Percentiles rank a stretch among this genome's conserved stretches.
phyloP scores from a whole-genome alignment of 1,139 yeast genomes.

The Scheffersomyces illinoinensis region DNA sequence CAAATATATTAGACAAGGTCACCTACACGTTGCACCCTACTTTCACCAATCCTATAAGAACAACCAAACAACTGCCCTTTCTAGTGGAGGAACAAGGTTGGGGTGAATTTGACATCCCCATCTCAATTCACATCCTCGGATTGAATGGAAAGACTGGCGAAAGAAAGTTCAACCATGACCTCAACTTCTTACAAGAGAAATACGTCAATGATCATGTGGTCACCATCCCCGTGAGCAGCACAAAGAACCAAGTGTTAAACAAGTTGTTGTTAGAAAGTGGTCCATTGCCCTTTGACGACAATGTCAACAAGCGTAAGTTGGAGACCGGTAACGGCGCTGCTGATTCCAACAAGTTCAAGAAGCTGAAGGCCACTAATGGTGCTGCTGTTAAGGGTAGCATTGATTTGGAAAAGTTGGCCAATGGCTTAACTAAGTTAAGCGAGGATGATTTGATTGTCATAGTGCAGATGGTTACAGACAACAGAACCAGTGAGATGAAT shows the following conservation, averaged over 20 bases:
- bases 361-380: conserved; percentile 36
- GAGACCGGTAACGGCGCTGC: conserved; percentile 18
- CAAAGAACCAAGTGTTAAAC: conserved; percentile 65
- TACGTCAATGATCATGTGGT: conserved; percentile 79
- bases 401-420: conserved; percentile 88
- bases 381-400: conserved; percentile 66
- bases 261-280: conserved; percentile 80
- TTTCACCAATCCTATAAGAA: conserved; percentile 83
- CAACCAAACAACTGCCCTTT: conserved; percentile 84
- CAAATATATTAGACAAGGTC: conserved; percentile 86
- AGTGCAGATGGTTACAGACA: conserved; percentile 97
- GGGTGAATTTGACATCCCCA: conserved; percentile 95
- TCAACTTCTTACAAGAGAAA: conserved; percentile 77
- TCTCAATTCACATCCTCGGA: conserved; percentile 68
- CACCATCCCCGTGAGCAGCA: conserved; percentile 62
- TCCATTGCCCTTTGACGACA: conserved; percentile 59
- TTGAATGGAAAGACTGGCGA: conserved; percentile 82
- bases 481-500: conserved; percentile 93
- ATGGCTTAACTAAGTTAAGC: conserved; percentile 79
- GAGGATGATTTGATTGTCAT: conserved; percentile 94
- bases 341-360: conserved; percentile 55
- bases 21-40: conserved; percentile 95
- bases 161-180: conserved; percentile 81
- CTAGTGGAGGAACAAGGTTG: conserved; percentile 92
- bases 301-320: conserved; percentile 18